A percentile compares a stretch with the other conserved stretches of the same genome.
Conservation (phyloP, 2,329 filamentous ascomycete genomes). For the Aspergillus sp. region DNA sequence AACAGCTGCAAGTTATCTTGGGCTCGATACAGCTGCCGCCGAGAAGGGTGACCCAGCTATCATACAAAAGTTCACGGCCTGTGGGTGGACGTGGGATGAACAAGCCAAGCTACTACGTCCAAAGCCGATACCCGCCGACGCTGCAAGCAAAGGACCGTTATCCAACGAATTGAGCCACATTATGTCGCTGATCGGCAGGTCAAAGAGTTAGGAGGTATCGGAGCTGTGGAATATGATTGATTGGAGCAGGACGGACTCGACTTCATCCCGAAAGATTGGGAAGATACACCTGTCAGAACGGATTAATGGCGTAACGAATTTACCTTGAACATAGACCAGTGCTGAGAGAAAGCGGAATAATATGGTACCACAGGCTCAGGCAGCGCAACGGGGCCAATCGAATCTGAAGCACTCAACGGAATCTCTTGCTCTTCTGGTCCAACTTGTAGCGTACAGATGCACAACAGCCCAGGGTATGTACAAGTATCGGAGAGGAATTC, state of each 20-base stretch:
- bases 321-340: not conserved
- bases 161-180: conserved; percentile 31
- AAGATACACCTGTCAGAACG: not conserved
- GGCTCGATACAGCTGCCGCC: conserved; percentile 28
- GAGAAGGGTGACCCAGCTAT: conserved; percentile 27
- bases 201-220: conserved; percentile 11
- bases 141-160: conserved; percentile 13
- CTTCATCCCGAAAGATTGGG: not conserved
- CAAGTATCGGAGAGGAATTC: conserved; percentile 41
- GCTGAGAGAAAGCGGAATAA: not conserved
- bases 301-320: conserved; percentile 4
- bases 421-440: conserved; percentile 39
- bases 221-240: too few relatives aligned
- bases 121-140: conserved; percentile 23
- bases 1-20: conserved; percentile 36
- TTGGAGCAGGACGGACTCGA: not conserved
- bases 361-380: conserved; percentile 8
- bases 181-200: conserved; percentile 32
- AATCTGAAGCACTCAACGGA: conserved; percentile 32
- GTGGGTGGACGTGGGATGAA: conserved; percentile 40
- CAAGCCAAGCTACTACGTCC: conserved; percentile 34
- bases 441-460: conserved; percentile 40
- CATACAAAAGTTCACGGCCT: conserved; percentile 32
- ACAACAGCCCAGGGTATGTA: conserved; percentile 43
- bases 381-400: conserved; percentile 14